Evolutionary conservation across 352 stramenopile genomes (phyloP).

Genomic region (Phytophthora meadii): DNA sequence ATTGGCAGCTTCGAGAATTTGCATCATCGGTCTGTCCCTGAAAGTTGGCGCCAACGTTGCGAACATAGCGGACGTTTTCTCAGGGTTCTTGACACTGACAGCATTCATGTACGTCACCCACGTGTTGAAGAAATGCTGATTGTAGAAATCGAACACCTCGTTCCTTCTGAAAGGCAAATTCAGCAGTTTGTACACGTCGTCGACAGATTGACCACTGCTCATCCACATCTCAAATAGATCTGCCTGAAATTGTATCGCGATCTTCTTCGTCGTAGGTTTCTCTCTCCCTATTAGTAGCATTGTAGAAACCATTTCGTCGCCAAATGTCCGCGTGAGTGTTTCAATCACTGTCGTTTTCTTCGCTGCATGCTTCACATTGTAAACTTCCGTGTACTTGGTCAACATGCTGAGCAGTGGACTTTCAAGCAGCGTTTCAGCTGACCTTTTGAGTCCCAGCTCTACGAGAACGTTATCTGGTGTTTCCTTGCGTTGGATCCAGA

Average conservation of each 20-base stretch:
- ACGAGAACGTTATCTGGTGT: conserved; percentile 1
- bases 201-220: neutral
- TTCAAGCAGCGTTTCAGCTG: neutral
- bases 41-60: neutral
- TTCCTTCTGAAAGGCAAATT: neutral
- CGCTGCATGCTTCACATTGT: neutral
- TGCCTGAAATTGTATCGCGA: conserved; percentile 2
- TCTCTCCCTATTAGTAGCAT: too few species aligned
- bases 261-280: neutral
- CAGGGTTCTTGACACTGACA: neutral
- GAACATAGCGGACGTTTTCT: neutral
- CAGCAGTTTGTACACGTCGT: neutral
- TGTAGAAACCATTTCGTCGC: too few species aligned
- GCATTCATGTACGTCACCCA: neutral
- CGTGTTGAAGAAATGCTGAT: neutral
- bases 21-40: neutral
- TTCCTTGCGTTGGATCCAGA: neutral
- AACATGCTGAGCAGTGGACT: neutral
- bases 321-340: neutral
- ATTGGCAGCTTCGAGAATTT: neutral
- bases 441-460: neutral
- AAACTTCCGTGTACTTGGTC: conserved; percentile 6
- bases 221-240: neutral
- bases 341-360: conserved; percentile 6
- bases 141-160: neutral